Conservation (phyloP, 768 basidiomycete species). For the Lactifluus hygrophoroides region DNA sequence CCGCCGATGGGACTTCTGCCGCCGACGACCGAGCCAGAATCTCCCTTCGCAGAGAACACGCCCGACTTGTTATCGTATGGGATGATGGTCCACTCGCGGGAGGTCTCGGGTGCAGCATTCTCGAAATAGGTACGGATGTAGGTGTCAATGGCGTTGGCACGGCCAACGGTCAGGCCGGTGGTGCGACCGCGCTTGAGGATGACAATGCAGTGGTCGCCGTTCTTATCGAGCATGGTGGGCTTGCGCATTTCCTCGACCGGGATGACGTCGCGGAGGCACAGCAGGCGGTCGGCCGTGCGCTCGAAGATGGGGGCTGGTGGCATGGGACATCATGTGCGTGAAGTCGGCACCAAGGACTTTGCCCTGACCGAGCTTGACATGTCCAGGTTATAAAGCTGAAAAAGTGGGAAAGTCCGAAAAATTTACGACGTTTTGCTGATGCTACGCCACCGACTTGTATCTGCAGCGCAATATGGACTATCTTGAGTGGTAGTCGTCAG, state of each 20-base stretch:
- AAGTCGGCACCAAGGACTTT: no score
- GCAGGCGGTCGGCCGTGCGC: slow-evolving; percentile 7
- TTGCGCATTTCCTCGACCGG: slow-evolving; percentile 26
- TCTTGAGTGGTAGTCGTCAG: background rate
- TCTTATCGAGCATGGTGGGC: slow-evolving; percentile 22
- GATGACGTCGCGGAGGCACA: slow-evolving; percentile 24
- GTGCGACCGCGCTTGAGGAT: slow-evolving; percentile 31
- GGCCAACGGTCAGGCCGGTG: slow-evolving; percentile 22
- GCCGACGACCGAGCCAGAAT: slow-evolving; percentile 27
- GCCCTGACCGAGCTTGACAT: no score
- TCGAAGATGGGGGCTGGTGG: background rate
- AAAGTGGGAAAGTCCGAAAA: no score
- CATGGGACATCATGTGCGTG: background rate
- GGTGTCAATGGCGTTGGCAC: background rate
- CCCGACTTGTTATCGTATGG: slow-evolving; percentile 16
- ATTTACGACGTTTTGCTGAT: no score
- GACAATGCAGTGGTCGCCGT: slow-evolving; percentile 25
- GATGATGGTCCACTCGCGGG: slow-evolving; percentile 21
- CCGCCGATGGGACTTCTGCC: slow-evolving; percentile 21
- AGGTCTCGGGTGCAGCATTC: background rate
- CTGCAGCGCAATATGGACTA: no score
- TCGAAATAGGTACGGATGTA: background rate
- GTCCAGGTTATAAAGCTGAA: no score
- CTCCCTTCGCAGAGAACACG: slow-evolving; percentile 25
- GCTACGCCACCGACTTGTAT: background rate